Base-by-base conservation (phyloP, 495 filamentous ascomycete species). In the Aspergillus saccharolyticus region DNA sequence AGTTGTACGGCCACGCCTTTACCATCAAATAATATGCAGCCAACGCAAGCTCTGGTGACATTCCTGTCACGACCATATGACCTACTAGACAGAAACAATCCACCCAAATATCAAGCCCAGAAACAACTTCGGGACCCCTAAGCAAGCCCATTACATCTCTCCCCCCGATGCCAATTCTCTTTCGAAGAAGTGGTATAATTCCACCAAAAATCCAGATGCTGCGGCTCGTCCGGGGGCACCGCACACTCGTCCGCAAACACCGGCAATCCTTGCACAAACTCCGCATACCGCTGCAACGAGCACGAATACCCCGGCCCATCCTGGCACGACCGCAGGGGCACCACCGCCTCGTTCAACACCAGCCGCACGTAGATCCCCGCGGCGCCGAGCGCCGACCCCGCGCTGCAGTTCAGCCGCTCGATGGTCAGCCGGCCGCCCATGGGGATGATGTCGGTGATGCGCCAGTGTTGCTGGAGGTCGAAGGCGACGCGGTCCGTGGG, bases 361-460 rank as follows among this genome's bases (percentile, higher is more conserved):
- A 67, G 24, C 12, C 67, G 63, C 2, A 70, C 64, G 21, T 60
- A 70, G 47, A 44, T 44, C 1, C 64, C 65, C 8, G 45, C 56
- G 16, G 56, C 18, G 0, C 60, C 56, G 21, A 60, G 4, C 68
- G 75, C 55, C 64, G 75, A 60, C 68, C 72, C 44, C 65, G 74
- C 33, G 33, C 33, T 42, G 60, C 69, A 39, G 75, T 70, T 51
- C 65, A 85, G 55, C 64, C 71, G 20, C 77, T 84, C 44, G 39
- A 71, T 80, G 21, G 63, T 85, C n/a, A 70, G 53, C 16, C 64
- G 70, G 19, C 78, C 81, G 45, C 78, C 76, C 76, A 79, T 79
- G 15, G 80, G 81, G 8, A 75, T 70, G n/a, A 82, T 70, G 60
- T 81, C 73, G 4, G 71, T 76, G 18, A 72, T 80, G 24, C 69